Conservation (phyloP, 2,329 filamentous ascomycete species). For the Cladosporium sp. region DNA sequence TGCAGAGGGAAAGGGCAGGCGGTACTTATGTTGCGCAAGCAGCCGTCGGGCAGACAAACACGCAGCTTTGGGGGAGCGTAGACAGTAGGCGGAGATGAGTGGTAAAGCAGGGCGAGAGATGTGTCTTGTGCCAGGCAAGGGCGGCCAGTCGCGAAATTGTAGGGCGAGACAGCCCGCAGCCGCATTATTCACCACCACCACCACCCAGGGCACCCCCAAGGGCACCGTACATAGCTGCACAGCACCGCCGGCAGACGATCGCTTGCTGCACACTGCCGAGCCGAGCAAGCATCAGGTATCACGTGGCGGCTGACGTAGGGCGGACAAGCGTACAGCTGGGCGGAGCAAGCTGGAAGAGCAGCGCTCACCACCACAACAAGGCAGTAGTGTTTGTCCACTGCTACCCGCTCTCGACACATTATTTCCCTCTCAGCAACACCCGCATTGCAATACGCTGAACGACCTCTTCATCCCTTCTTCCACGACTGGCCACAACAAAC, state of each 20-base stretch:
- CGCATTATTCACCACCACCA: too few relatives aligned
- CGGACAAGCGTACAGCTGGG: not conserved
- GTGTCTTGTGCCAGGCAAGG: not conserved
- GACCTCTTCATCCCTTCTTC: not conserved
- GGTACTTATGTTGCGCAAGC: slow-evolving; percentile 13
- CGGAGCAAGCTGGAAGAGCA: not conserved
- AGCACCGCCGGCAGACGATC: too few relatives aligned
- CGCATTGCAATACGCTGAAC: too few relatives aligned
- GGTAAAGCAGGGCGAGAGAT: not conserved
- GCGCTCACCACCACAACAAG: not conserved
- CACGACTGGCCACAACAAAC: slow-evolving; percentile 1
- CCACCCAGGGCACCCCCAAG: too few relatives aligned
- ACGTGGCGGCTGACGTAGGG: too few relatives aligned
- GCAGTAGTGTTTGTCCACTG: not conserved
- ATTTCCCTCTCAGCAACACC: not conserved
- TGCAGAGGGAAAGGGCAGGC: slow-evolving; percentile 2
- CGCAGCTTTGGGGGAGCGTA: not conserved
- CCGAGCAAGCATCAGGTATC: too few relatives aligned
- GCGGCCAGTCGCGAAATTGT: slow-evolving; percentile 5
- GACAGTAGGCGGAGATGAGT: not conserved
- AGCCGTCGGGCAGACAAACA: too few relatives aligned
- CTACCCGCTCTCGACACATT: not conserved
- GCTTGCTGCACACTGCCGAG: too few relatives aligned
- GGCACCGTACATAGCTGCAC: too few relatives aligned
- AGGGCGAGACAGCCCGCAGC: slow-evolving; percentile 1